Evolutionary conservation across 192 early-diverging fungal species (phyloP), one percentile per base, ranked within the genome.

Genomic region (Lunasporangiospora selenospora): DNA sequence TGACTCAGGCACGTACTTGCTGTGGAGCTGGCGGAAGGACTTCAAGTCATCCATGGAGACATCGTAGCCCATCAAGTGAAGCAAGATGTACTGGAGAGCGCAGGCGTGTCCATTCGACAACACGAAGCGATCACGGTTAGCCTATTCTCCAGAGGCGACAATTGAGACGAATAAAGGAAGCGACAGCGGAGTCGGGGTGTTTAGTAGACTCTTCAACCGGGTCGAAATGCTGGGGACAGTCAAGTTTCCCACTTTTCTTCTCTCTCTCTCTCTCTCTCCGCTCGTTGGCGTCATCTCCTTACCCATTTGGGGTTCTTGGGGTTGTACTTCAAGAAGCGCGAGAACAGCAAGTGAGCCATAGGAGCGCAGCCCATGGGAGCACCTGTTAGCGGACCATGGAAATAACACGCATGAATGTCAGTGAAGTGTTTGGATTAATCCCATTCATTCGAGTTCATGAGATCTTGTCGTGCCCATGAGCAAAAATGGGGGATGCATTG

Each of bases 311-410:
- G 91, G 83, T 97, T 87, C 75, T 85, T 84, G 54, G 97, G 95
- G 86, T 94, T 93, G 57, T 80, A 85, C 53, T 80, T 89, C 75
- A 98, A 83, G 78, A 90, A 90, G 49, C 80, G 84, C 23, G 89
- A 89, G 76, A 96, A 99, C 48, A 98, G 77, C 44, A 90, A 82
- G 57, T 96, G 91, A 16, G 93, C 92, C 88, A 99, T 92, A n/a
- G 95, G 95, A 51, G 96, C 97, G 57, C 93, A 96, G 12, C 97
- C 97, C 91, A 99, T 96, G n/a, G 97, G 97, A 46, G 95, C 95
- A 62, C 97, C 84, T 85, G 46, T n/a, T n/a, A n/a, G n/a, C n/a
- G n/a, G n/a, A n/a, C n/a, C n/a, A n/a, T n/a, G n/a, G n/a, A n/a
- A n/a, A n/a, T n/a, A n/a, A n/a, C n/a, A n/a, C n/a, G n/a, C n/a